Percentiles rank a stretch among this genome's conserved stretches.
phyloP scores from a whole-genome alignment of 371 early-diverging fungal genomes.

The Coemansia sp. region DNA sequence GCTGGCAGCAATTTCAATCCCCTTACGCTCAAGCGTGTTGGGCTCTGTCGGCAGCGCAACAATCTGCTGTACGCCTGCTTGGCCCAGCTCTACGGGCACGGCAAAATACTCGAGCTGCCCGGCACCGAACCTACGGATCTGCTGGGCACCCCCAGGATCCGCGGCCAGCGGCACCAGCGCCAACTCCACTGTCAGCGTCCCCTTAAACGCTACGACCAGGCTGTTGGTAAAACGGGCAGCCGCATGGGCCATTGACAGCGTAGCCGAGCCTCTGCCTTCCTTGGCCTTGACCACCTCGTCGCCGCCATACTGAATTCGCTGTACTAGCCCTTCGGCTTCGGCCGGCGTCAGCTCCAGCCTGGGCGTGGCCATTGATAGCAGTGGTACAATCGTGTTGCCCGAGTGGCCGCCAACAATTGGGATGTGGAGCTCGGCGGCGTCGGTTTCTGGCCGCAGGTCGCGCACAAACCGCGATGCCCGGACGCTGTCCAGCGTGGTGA shows the following conservation, averaged over 20 bases:
- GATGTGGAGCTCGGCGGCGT: constrained; percentile 73
- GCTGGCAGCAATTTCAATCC: constrained; percentile 31
- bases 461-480: constrained; percentile 94
- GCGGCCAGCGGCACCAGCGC: constrained; percentile 84
- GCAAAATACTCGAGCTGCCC: constrained; percentile 74
- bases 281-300: constrained; percentile 99
- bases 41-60: constrained; percentile 56
- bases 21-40: constrained; percentile 66
- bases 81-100: constrained; percentile 88
- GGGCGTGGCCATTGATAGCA: constrained; percentile 68
- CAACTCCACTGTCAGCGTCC: constrained; percentile 53
- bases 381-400: constrained; percentile 94
- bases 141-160: constrained; percentile 39
- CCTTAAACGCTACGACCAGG: constrained; percentile 83
- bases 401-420: constrained; percentile 98
- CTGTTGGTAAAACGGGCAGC: constrained; percentile 91
- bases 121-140: constrained; percentile 37
- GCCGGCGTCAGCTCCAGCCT: constrained; percentile 77
- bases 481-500: constrained; percentile 95
- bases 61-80: constrained; percentile 85
- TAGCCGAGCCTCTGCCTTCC: constrained; percentile 95
- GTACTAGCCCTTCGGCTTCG: constrained; percentile 85
- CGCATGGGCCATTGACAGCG: constrained; percentile 97
- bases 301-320: constrained; percentile 98
- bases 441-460: constrained; percentile 65